Conservation (phyloP, 2,329 filamentous ascomycete species). For the Gaeumannomyces sp. region DNA sequence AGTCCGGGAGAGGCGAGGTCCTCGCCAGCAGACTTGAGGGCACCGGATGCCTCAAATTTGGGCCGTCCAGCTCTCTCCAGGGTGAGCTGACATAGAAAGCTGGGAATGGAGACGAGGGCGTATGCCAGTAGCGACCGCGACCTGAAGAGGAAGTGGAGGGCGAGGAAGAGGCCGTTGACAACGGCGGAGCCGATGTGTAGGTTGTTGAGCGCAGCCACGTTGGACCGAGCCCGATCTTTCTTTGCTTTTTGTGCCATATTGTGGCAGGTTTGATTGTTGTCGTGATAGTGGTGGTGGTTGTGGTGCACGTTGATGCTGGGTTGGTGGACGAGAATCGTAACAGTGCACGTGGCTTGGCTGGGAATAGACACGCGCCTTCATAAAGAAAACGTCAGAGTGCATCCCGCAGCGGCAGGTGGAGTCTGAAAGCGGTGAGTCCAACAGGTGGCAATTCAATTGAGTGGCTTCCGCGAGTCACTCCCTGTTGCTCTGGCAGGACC, state of each 20-base stretch:
- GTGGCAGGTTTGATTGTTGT: background rate
- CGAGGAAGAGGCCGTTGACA: slow-evolving; percentile 69
- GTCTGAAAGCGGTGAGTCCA: slow-evolving; percentile 1
- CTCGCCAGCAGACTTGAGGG: slow-evolving; percentile 74
- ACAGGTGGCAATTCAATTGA: background rate
- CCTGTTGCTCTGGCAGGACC: slow-evolving; percentile 31
- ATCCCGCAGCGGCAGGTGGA: slow-evolving; percentile 8
- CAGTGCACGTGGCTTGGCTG: slow-evolving; percentile 1
- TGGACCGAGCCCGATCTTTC: slow-evolving; percentile 68
- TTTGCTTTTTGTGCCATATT: slow-evolving; percentile 57
- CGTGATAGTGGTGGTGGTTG: background rate
- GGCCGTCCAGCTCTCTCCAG: slow-evolving; percentile 83
- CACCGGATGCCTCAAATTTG: slow-evolving; percentile 56
- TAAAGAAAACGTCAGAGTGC: background rate
- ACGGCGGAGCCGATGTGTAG: slow-evolving; percentile 71
- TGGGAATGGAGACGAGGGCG: slow-evolving; percentile 64
- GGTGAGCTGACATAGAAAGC: slow-evolving; percentile 73
- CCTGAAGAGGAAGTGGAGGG: slow-evolving; percentile 61
- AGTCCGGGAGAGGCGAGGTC: slow-evolving; percentile 81
- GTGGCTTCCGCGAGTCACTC: slow-evolving; percentile 13
- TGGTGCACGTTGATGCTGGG: background rate
- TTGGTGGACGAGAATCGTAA: background rate
- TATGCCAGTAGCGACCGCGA: slow-evolving; percentile 64
- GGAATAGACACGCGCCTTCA: slow-evolving; percentile 1
- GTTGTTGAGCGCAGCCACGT: slow-evolving; percentile 68